phyloP scores from a whole-genome alignment of 495 filamentous ascomycete species.

The Tuber calosporum region DNA sequence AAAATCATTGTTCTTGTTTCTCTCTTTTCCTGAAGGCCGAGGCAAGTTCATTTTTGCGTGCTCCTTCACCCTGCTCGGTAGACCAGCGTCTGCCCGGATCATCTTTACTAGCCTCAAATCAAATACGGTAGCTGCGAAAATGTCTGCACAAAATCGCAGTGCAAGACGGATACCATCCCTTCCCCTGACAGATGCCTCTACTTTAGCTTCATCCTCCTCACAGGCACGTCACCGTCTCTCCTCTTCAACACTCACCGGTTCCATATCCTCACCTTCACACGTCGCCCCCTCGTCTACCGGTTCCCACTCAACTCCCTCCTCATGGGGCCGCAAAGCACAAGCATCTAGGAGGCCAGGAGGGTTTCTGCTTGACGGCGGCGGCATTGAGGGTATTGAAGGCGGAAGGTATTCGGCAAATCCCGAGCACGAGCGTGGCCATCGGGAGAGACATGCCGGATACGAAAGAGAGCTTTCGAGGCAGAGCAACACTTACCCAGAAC shows the following conservation, averaged over 20 bases:
- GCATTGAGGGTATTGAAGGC: constrained; percentile 8
- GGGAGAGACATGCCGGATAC: constrained; percentile 6
- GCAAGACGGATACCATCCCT: constrained; percentile 30
- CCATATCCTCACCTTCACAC: constrained; percentile 15
- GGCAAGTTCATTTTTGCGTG: background rate
- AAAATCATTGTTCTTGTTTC: background rate
- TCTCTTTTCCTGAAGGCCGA: background rate
- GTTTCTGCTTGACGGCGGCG: constrained; percentile 33
- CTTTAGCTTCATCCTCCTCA: constrained; percentile 23
- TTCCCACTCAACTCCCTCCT: constrained; percentile 23
- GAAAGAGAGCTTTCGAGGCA: background rate
- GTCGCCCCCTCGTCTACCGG: constrained; percentile 15
- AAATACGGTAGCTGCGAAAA: constrained; percentile 14
- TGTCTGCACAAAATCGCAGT: constrained; percentile 21
- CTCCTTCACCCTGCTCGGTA: constrained; percentile 9
- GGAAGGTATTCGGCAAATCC: constrained; percentile 6
- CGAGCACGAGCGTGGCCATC: constrained; percentile 3
- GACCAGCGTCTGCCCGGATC: constrained; percentile 3
- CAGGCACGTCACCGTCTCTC: constrained; percentile 21
- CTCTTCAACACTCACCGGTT: constrained; percentile 20
- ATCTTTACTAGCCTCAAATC: constrained; percentile 2
- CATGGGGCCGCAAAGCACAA: constrained; percentile 12
- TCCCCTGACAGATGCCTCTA: constrained; percentile 28
- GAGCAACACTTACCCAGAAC: background rate
- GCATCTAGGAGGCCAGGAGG: constrained; percentile 29